Evolutionary conservation across 176 grass and related monocot genomes (phyloP), one percentile per base, ranked within the genome.

Genomic region (Oryza glaberrima): DNA sequence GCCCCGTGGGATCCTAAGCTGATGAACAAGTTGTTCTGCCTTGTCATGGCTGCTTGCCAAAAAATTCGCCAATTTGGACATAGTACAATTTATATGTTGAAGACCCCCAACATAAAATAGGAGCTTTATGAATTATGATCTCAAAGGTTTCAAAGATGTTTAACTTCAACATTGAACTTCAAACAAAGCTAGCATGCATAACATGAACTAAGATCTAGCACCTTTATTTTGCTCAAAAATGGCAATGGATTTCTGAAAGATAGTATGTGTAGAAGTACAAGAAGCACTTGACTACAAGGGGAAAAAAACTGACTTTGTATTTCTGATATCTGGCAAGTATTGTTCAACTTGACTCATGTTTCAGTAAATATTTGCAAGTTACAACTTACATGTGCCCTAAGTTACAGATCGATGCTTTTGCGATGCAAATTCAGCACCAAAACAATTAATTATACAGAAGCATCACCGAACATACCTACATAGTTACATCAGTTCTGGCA

Each of bases 361-460:
- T 36, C 16, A 66, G 70, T 47, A 63, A 86, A 72, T 77, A 86
- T 82, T 82, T 67, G 43, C 54, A 86, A 36, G 64, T 77, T 52
- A 69, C 41, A 86, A 36, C 43, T 36, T 89, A 82, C 78, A 86
- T 7, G 46, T 73, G 63, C 14, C 10, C 78, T 73, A 77, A 56
- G 47, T 77, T 86, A 72, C 77, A 88, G 23, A 30, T 69, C 35
- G 61, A 81, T 76, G 54, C 83, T 44, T 65, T 72, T 61, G 73
- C 0, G 4, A 89, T 76, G 52, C 40, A 4, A 60, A 79, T 54
- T 70, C 54, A 77, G 72, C 36, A 74, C 54, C 52, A 77, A 71
- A 78, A 66, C 4, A 82, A 72, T 71, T 82, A 32, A 72, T 71
- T 82, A 32, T 67, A 78, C 79, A 86, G 72, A 82, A 78, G 46